Percentiles rank a stretch among this genome's conserved stretches.
phyloP scores from a whole-genome alignment of 495 filamentous ascomycete species.

The Penicillium atrosanguineum region DNA sequence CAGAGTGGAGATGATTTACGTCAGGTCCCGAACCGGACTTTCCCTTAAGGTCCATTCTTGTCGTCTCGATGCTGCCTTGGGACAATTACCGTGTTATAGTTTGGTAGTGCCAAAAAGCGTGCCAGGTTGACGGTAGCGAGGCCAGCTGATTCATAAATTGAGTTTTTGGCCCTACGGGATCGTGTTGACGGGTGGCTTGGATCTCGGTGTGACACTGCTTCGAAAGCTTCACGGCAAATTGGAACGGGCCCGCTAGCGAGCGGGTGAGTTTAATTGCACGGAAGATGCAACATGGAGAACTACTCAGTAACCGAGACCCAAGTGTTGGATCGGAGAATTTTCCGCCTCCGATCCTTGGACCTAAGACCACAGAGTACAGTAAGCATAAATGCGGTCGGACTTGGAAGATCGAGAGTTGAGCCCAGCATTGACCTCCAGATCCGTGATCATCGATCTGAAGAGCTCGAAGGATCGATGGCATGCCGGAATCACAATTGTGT shows the following conservation, averaged over 20 bases:
- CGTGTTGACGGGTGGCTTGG: conserved; percentile 1
- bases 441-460: neutral
- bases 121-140: neutral
- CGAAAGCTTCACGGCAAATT: conserved; percentile 5
- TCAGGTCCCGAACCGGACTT: conserved; percentile 16
- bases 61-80: neutral
- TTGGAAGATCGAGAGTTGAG: neutral
- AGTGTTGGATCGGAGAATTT: conserved; percentile 1
- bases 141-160: conserved; percentile 4
- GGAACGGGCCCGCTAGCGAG: conserved; percentile 9
- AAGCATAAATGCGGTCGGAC: conserved; percentile 19
- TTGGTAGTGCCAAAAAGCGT: neutral
- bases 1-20: conserved; percentile 13
- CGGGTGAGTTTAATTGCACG: neutral
- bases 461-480: neutral
- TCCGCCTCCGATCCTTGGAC: conserved; percentile 7
- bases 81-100: neutral
- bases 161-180: conserved; percentile 12
- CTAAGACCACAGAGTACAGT: neutral
- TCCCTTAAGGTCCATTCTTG: neutral
- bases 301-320: neutral
- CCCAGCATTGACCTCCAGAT: neutral
- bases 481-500: neutral
- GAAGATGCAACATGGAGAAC: conserved; percentile 15
- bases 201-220: conserved; percentile 4